phyloP scores from a whole-genome alignment of 2,329 filamentous ascomycete genomes.

The Neopestalotiopsis sp. region DNA sequence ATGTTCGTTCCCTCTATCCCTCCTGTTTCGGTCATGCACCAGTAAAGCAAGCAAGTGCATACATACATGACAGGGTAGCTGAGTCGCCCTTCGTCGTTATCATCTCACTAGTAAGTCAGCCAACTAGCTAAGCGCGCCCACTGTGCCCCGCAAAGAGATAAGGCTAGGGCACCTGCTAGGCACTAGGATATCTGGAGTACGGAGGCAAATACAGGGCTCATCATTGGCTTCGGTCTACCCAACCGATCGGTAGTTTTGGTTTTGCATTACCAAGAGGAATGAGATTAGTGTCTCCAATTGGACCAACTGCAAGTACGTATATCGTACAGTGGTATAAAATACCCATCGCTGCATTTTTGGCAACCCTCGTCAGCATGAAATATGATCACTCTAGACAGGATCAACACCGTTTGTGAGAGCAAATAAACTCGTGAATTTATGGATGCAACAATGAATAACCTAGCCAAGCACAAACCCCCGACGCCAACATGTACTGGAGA shows the following conservation, averaged over 20 bases:
- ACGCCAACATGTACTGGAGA: too few relatives aligned
- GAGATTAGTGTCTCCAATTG: not conserved
- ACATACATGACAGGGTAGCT: not conserved
- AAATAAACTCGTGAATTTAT: too few relatives aligned
- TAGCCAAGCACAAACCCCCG: too few relatives aligned
- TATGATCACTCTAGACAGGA: too few relatives aligned
- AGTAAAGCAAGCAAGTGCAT: not conserved
- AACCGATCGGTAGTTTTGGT: not conserved
- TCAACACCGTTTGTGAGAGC: too few relatives aligned
- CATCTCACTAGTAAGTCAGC: not conserved
- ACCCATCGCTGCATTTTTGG: not conserved
- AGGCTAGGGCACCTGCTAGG: not conserved
- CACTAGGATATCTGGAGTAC: not conserved
- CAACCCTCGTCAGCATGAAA: too few relatives aligned
- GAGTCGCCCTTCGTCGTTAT: conserved; percentile 5
- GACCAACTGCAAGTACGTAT: not conserved
- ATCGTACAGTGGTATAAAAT: too few relatives aligned
- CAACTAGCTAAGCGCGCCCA: not conserved
- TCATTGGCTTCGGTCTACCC: conserved; percentile 1
- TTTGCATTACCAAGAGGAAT: not conserved
- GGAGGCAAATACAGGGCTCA: not conserved
- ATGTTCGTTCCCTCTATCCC: not conserved
- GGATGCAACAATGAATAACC: too few relatives aligned
- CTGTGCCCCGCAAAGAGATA: conserved; percentile 4
- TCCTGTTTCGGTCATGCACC: not conserved